Evolutionary conservation across 768 basidiomycete genomes (phyloP).

Genomic region (Tulasnella sp.): DNA sequence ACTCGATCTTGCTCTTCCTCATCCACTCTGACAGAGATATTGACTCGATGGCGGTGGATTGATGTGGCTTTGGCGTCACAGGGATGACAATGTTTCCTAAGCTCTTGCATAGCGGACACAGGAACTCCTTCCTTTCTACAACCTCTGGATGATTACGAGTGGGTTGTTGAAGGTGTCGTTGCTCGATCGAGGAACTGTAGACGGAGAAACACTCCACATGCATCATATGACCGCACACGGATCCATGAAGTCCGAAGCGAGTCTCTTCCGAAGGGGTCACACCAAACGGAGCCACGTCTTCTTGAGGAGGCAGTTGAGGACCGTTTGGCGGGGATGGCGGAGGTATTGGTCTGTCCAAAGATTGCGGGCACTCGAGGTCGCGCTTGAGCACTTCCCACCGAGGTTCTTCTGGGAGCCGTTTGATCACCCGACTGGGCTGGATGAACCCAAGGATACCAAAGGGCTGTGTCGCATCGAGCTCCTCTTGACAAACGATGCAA

Average conservation of each 20-base stretch:
- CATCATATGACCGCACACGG: conserved; percentile 95
- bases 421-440: conserved; percentile 78
- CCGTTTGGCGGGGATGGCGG: conserved; percentile 1
- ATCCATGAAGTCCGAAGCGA: conserved; percentile 77
- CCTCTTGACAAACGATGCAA: conserved; percentile 99
- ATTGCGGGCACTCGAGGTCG: conserved; percentile 50
- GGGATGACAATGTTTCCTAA: conserved; percentile 92
- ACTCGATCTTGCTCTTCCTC: conserved; percentile 78
- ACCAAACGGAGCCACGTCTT: conserved; percentile 37
- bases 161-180: conserved; percentile 79
- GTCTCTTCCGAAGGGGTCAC: conserved; percentile 65
- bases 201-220: conserved; percentile 90
- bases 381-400: conserved; percentile 73
- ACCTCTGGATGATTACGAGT: conserved; percentile 92
- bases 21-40: conserved; percentile 80
- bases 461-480: conserved; percentile 58
- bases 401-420: conserved; percentile 59
- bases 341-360: conserved; percentile 49
- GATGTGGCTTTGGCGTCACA: conserved; percentile 36
- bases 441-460: conserved; percentile 84
- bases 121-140: conserved; percentile 87
- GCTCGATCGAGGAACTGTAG: conserved; percentile 78
- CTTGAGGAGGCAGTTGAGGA: conserved; percentile 25
- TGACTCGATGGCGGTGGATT: background rate
- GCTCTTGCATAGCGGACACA: conserved; percentile 95